Evolutionary conservation across 768 basidiomycete genomes (phyloP), one percentile per base, ranked within the genome.

Genomic region (Mycena filopes): DNA sequence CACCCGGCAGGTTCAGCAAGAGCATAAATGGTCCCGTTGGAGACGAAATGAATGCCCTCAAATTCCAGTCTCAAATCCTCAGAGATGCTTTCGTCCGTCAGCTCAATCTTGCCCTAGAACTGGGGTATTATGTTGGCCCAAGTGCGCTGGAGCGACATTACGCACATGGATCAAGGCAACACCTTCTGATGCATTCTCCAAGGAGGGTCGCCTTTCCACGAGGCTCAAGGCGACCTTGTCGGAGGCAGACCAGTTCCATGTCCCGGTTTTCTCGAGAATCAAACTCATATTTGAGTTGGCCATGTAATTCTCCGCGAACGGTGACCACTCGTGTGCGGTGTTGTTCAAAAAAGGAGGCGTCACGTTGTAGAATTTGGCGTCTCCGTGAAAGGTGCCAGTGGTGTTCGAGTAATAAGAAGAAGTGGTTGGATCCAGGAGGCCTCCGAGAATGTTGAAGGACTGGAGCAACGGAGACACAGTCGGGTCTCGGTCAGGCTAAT

Each of bases 21-120:
- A 2, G 91, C 93, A 71, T 89, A 92, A n/a, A 95, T 84, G 0
- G 91, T 84, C 0, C 93, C 93, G 59, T 91, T 90, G 26, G 82
- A 74, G 13, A 91, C 69, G 72, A 93, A 89, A 75, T 94, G 93
- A 25, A 94, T 80, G 1, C 91, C 93, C 72, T 91, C 89, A 66
- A 95, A 89, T 64, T 94, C 90, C 2, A 94, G 77, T 36, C 85
- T 81, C 45, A 93, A 74, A 50, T 91, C 89, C 48, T 88, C 87
- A 0, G 80, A 75, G 5, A 75, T 83, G n/a, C 75, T 74, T 9
- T 79, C 70, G 67, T 89, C 84, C 16, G 82, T 82, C n/a, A 93
- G 72, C 64, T 94, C 92, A 25, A 93, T 81, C 66, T 85, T 88
- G 38, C 92, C 93, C 92, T 94, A 64, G 61, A 33, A 36, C 21